Evolutionary conservation across 2,329 filamentous ascomycete species (phyloP).

Genomic region (Ascochyta lentis): DNA sequence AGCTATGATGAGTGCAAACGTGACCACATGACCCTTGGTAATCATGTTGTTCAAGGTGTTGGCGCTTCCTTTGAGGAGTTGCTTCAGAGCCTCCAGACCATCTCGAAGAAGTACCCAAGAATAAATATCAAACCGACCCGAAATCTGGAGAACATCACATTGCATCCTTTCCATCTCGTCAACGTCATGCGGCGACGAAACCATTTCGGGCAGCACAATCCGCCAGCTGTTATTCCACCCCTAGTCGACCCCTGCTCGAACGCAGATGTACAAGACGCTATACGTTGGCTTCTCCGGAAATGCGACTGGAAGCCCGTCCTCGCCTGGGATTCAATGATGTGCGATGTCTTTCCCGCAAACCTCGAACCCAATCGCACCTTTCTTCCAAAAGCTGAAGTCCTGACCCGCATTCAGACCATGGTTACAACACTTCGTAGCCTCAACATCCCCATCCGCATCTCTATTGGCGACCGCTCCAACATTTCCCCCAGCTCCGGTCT

Average conservation of each 20-base stretch:
- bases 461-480: conserved; percentile 41
- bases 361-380: conserved; percentile 37
- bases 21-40: conserved; percentile 44
- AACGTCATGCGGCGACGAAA: conserved; percentile 41
- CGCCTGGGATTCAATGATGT: conserved; percentile 47
- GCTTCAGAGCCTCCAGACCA: conserved; percentile 39
- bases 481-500: conserved; percentile 35
- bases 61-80: conserved; percentile 43
- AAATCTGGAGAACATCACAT: conserved; percentile 35
- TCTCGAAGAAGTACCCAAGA: conserved; percentile 40
- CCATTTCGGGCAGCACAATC: conserved; percentile 27
- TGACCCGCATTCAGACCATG: conserved; percentile 42
- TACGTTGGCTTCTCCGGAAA: conserved; percentile 41
- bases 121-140: conserved; percentile 42
- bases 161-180: conserved; percentile 46
- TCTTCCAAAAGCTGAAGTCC: conserved; percentile 40
- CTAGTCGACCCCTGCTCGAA: conserved; percentile 37
- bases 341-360: conserved; percentile 47
- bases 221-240: conserved; percentile 19
- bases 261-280: conserved; percentile 40
- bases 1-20: conserved; percentile 41
- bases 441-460: conserved; percentile 43
- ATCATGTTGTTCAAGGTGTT: conserved; percentile 43
- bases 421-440: conserved; percentile 36
- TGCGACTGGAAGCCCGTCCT: conserved; percentile 45